Evolutionary conservation across 2,329 filamentous ascomycete species (phyloP).

Genomic region (Cordyceps javanica): DNA sequence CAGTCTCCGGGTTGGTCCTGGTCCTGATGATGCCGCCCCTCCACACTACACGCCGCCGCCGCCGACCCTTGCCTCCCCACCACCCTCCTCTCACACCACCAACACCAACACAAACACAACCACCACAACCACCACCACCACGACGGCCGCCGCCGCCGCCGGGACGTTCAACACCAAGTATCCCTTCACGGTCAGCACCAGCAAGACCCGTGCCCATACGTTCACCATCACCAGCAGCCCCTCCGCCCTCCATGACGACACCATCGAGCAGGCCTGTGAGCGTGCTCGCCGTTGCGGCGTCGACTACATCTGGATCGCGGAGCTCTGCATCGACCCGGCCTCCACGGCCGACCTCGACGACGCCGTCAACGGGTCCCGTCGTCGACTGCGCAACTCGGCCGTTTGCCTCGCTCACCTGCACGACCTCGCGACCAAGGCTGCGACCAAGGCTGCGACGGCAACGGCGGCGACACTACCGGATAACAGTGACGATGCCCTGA

Average conservation of each 20-base stretch:
- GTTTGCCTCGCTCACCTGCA: constrained; percentile 5
- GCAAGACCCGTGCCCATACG: not conserved
- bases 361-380: constrained; percentile 6
- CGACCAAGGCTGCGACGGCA: not conserved
- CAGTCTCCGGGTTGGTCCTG: not conserved
- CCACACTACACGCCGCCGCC: not conserved
- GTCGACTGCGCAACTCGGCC: not conserved
- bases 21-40: not conserved
- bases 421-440: not conserved
- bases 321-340: constrained; percentile 6
- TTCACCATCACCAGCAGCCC: not conserved
- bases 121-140: not conserved
- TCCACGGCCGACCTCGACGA: constrained; percentile 7
- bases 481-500: not conserved
- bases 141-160: too few relatives aligned
- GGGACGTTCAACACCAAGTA: not conserved
- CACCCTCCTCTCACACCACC: too few relatives aligned
- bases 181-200: not conserved
- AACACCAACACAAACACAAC: too few relatives aligned
- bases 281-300: not conserved
- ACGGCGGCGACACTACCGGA: not conserved
- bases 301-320: constrained; percentile 9
- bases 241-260: not conserved
- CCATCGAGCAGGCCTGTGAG: not conserved
- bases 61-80: not conserved